Percentiles rank a stretch among this genome's conserved stretches.
Conservation (phyloP, 139 green algal genomes). For the Yamagishiella unicocca region DNA sequence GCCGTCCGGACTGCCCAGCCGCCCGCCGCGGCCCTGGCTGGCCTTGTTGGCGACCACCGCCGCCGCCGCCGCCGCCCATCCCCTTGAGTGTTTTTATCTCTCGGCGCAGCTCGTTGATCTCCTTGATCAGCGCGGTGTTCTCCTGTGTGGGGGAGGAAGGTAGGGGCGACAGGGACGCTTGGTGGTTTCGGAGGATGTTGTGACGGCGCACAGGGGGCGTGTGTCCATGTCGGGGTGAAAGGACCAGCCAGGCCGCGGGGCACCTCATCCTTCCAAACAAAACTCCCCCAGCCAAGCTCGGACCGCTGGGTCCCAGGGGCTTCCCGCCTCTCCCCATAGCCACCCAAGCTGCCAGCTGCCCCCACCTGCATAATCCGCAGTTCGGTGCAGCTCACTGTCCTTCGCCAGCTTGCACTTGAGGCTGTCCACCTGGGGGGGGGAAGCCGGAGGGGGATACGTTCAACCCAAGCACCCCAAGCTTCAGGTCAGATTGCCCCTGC, state of each 20-base stretch:
- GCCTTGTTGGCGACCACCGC: neutral
- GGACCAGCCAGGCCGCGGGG: too few relatives aligned
- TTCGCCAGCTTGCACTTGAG: conserved; percentile 87
- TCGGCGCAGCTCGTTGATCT: conserved; percentile 91
- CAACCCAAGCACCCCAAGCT: too few relatives aligned
- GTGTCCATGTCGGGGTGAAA: too few relatives aligned
- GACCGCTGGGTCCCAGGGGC: too few relatives aligned
- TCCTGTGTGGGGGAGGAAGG: conserved; percentile 53
- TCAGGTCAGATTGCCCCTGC: too few relatives aligned
- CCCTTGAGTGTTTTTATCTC: conserved; percentile 75
- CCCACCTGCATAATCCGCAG: conserved; percentile 77
- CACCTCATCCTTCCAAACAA: too few relatives aligned
- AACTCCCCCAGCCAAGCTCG: too few relatives aligned
- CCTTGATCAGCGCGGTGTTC: conserved; percentile 90
- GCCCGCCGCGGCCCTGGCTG: neutral
- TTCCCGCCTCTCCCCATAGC: too few relatives aligned
- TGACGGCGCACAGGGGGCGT: neutral
- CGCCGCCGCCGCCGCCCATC: neutral
- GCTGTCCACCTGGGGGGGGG: conserved; percentile 24
- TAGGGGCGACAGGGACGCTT: neutral
- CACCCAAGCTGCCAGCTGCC: neutral
- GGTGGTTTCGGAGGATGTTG: neutral
- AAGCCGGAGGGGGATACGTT: neutral
- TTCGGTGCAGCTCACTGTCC: conserved; percentile 77
- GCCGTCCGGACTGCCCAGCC: neutral